Evolutionary conservation across 805 yeast species (phyloP).

Genomic region (Suhomyces sp.): DNA sequence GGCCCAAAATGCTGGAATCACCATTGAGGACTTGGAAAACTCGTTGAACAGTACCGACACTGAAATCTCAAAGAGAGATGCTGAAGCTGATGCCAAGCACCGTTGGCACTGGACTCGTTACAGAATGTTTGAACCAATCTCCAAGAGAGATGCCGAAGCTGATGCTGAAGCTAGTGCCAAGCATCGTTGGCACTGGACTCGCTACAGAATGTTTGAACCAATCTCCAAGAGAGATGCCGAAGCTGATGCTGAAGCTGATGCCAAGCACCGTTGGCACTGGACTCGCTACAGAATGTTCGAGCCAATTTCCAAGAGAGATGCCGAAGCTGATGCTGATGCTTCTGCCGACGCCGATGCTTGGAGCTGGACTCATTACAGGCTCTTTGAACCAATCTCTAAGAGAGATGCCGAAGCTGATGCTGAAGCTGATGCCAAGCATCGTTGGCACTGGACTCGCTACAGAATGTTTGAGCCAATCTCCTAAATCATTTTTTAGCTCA

Average conservation of each 20-base stretch:
- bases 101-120: constrained; percentile 7
- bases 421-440: constrained; percentile 9
- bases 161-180: constrained; percentile 9
- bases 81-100: constrained; percentile 8
- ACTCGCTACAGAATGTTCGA: constrained; percentile 4
- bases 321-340: constrained; percentile 9
- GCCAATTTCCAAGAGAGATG: constrained; percentile 15
- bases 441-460: constrained; percentile 7
- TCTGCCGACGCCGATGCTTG: not conserved
- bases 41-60: not conserved
- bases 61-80: constrained; percentile 12
- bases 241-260: constrained; percentile 10
- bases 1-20: not conserved
- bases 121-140: constrained; percentile 5
- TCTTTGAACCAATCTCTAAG: constrained; percentile 7
- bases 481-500: not conserved
- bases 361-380: constrained; percentile 4
- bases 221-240: constrained; percentile 7
- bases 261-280: constrained; percentile 5
- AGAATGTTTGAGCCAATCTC: constrained; percentile 5
- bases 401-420: no score
- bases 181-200: constrained; percentile 8
- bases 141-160: constrained; percentile 13
- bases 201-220: constrained; percentile 6
- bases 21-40: constrained; percentile 1